Evolutionary conservation across 371 early-diverging fungal species (phyloP).

Genomic region (Syncephalastrum racemosum): DNA sequence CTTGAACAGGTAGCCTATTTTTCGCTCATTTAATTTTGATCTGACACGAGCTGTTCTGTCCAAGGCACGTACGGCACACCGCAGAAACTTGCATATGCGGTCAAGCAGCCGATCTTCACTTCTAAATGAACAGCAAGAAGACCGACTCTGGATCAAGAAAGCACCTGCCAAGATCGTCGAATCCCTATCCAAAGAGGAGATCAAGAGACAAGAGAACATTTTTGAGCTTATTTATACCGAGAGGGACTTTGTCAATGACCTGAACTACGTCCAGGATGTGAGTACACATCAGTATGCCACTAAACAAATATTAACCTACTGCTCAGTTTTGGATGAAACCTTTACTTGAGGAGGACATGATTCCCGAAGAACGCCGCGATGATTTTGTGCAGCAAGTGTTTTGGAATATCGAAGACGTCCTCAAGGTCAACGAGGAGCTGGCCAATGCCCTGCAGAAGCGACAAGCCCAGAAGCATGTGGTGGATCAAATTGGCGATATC

Average conservation of each 20-base stretch:
- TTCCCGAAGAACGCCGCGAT: conserved; percentile 37
- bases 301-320: neutral
- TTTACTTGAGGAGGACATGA: conserved; percentile 58
- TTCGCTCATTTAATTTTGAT: no score
- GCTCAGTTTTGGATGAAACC: conserved; percentile 73
- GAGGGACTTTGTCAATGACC: conserved; percentile 87
- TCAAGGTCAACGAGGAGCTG: conserved; percentile 67
- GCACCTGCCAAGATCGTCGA: conserved; percentile 73
- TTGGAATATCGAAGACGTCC: conserved; percentile 77
- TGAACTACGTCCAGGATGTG: conserved; percentile 59
- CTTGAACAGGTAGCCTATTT: conserved; percentile 47
- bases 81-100: conserved; percentile 7
- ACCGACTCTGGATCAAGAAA: conserved; percentile 59
- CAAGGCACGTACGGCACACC: conserved; percentile 7
- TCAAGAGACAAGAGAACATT: conserved; percentile 90
- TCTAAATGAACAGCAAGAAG: conserved; percentile 21
- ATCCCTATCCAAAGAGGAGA: conserved; percentile 71
- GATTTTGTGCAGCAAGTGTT: conserved; percentile 77
- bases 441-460: conserved; percentile 64
- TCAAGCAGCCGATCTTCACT: conserved; percentile 21
- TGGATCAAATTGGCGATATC: conserved; percentile 85
- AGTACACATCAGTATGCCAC: neutral
- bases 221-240: conserved; percentile 92
- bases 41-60: neutral
- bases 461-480: conserved; percentile 69